phyloP scores from a whole-genome alignment of 2,329 filamentous ascomycete species.

The Teratosphaeria pseudoeucalypti region DNA sequence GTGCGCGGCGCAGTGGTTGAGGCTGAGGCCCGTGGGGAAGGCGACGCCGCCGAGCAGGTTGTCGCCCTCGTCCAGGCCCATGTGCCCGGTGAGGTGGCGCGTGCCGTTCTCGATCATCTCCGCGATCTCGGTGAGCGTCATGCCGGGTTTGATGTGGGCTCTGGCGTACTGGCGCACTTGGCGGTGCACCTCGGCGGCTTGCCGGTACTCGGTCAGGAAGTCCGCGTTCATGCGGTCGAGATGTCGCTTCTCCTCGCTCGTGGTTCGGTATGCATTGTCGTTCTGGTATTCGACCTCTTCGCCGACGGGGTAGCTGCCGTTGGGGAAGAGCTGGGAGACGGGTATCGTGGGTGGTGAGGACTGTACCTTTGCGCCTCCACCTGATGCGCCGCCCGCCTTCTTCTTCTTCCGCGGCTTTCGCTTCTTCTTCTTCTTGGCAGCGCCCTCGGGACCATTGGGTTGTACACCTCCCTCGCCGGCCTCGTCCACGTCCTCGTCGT shows the following conservation, averaged over 20 bases:
- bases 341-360: slow-evolving; percentile 38
- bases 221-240: slow-evolving; percentile 35
- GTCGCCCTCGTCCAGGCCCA: slow-evolving; percentile 43
- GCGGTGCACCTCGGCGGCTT: slow-evolving; percentile 47
- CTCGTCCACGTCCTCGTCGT: slow-evolving; percentile 25
- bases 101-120: slow-evolving; percentile 46
- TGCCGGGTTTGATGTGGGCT: slow-evolving; percentile 40
- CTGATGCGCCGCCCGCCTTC: slow-evolving; percentile 13
- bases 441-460: slow-evolving; percentile 20
- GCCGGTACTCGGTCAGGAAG: slow-evolving; percentile 45
- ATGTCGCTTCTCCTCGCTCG: slow-evolving; percentile 38
- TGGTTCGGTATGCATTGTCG: slow-evolving; percentile 37
- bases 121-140: slow-evolving; percentile 40
- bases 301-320: slow-evolving; percentile 35
- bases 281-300: slow-evolving; percentile 37
- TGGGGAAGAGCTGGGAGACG: slow-evolving; percentile 36
- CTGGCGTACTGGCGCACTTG: slow-evolving; percentile 44
- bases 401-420: slow-evolving; percentile 31
- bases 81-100: slow-evolving; percentile 39
- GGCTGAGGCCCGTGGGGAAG: slow-evolving; percentile 45
- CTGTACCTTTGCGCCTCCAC: slow-evolving; percentile 29
- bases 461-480: slow-evolving; percentile 13
- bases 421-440: slow-evolving; percentile 37
- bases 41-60: slow-evolving; percentile 42
- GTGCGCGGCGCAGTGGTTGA: slow-evolving; percentile 47